phyloP scores from a whole-genome alignment of 495 filamentous ascomycete species.

The Penicillium nucicola region DNA sequence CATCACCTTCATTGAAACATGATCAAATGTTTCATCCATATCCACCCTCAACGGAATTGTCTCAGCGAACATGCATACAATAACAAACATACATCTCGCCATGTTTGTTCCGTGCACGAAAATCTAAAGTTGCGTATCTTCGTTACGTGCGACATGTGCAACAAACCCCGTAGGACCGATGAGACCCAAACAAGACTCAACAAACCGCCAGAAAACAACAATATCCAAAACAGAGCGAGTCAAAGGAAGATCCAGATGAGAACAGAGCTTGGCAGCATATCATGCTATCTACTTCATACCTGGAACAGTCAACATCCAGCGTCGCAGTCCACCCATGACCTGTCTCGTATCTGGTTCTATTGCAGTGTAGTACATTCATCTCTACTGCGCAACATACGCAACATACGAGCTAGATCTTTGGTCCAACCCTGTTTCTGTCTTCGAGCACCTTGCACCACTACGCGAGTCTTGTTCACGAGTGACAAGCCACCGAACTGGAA shows the following conservation, averaged over 20 bases:
- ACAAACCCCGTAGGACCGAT: constrained; percentile 1
- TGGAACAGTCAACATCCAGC: not conserved
- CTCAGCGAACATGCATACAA: not conserved
- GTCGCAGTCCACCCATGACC: not conserved
- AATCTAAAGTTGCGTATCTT: not conserved
- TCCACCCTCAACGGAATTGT: not conserved
- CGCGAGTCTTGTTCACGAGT: not conserved
- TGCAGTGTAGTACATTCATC: constrained; percentile 4
- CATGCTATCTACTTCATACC: not conserved
- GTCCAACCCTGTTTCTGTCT: not conserved
- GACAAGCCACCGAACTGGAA: not conserved
- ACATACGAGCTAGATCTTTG: constrained; percentile 3
- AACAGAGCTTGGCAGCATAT: not conserved
- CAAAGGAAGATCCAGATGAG: not conserved
- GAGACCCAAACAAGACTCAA: constrained; percentile 6
- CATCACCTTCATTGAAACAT: not conserved
- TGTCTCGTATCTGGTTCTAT: not conserved
- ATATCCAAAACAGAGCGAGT: not conserved
- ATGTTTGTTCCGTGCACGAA: not conserved
- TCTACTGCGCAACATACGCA: not conserved
- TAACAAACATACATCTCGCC: not conserved
- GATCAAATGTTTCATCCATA: not conserved
- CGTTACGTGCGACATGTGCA: constrained; percentile 9
- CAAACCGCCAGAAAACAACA: not conserved
- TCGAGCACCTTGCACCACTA: not conserved